Evolutionary conservation across 2,329 filamentous ascomycete genomes (phyloP), one percentile per base, ranked within the genome.

Genomic region (Raffaelea arxii): DNA sequence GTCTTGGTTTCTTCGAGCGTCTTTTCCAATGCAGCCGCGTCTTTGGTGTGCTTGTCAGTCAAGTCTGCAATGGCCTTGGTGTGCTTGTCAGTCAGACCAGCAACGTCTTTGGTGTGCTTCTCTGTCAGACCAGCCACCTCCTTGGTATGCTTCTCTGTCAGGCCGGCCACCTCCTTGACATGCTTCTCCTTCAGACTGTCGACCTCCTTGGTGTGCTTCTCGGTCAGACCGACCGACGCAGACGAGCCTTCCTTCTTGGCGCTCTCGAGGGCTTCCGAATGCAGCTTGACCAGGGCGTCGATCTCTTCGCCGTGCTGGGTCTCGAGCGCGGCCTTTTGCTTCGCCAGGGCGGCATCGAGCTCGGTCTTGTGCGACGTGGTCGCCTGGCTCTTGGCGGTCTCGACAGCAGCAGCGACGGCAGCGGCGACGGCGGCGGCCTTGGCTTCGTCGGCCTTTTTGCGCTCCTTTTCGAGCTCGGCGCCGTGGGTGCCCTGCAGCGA

Each of bases 221-320:
- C 55, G 43, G 59, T 56, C 46, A 65, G 48, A 39, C 58, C 63
- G 65, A 55, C 64, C 21, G 49, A 36, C 43, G 44, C 65, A 30
- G 65, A 60, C 51, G 72, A 63, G 35, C 72, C 64, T 19, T 72
- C 67, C 16, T 65, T 61, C 59, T 66, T 70, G 35, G 67, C 62
- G 27, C 62, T 59, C 44, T 74, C 69, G 18, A 74, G 58, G 14
- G 70, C 68, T 37, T 72, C 63, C 9, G 65, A 62, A 54, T 68
- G 67, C 42, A 65, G 60, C 0, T 61, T 59, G 42, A 71, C 65
- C 6, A 70, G 60, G 52, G 69, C 65, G 54, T 72, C 66, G 7
- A 79, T 58, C 50, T 76, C 72, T 10, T 60, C 59, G 43, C 64
- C 58, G 46, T 74, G 66, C 21, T 61, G 56, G 24, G 62, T 59